Evolutionary conservation across 305 asterid genomes (phyloP), one percentile per base, ranked within the genome.

Genomic region (Fraxinus sp.): DNA sequence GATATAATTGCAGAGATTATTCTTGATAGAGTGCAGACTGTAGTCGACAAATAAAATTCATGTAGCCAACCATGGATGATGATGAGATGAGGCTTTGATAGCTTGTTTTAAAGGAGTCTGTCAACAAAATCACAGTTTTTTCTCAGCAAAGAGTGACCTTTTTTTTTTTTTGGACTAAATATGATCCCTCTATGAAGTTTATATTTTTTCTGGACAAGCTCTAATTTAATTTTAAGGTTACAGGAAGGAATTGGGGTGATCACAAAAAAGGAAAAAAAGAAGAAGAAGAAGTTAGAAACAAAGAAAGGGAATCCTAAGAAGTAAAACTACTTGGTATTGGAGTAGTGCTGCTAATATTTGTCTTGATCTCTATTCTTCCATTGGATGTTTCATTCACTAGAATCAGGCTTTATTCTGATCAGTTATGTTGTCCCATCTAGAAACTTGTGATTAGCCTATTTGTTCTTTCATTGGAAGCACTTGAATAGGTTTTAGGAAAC

Each of bases 381-480:
- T 62, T 62, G 24, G 78, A 57, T 59, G 18, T 37, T 39, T 37
- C 37, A 57, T 52, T 52, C 57, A 55, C 72, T 30, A 9, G 76
- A 36, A 9, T 66, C 36, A 24, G 74, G 37, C 8, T 26, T 82
- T 33, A 10, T 76, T 41, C 46, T 32, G 74, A 32, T 39, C 22
- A 46, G 36, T 57, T 57, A 78, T 36, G 80, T 33, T 79, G 83
- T 76, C 35, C 5, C 32, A 22, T 74, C 80, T 74, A 57, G 70
- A 57, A 57, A 55, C 20, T 30, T 79, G 52, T 64, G 57, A 33
- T 33, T 83, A 62, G 71, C 70, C 59, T 79, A 6, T 52, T 80
- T 37, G 76, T 3, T 68, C 77, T 22, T 35, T 14, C 70, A 49
- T 68, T 66, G 30, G 22, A 9, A 36, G 26, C 39, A 59, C 44